These are phyloP conservation scores for Tetracentron sinense DNA, from an alignment of 164 flowering plant genomes.

Conservation along the genomic window DNA sequence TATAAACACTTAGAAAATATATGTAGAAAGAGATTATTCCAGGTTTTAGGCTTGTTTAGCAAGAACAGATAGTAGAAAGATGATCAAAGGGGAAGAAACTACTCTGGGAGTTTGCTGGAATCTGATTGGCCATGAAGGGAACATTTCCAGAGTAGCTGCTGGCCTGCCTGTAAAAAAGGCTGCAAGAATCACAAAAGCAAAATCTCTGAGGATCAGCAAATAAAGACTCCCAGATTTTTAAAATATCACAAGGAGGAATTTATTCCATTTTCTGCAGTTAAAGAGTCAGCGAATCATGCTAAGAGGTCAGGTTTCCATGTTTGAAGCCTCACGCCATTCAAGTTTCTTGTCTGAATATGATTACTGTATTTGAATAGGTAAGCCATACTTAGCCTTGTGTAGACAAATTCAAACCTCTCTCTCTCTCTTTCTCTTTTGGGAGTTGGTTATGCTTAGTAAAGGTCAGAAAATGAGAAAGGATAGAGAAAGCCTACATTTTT, in stretches of 20 bases:
- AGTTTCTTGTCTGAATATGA: constrained; percentile 51
- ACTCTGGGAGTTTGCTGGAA: constrained; percentile 59
- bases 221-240: constrained; percentile 19
- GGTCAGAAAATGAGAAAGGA: constrained; percentile 36
- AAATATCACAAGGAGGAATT: constrained; percentile 23
- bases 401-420: constrained; percentile 43
- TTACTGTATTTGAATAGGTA: constrained; percentile 57
- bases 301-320: constrained; percentile 43
- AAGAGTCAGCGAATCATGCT: constrained; percentile 45
- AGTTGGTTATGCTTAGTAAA: constrained; percentile 36
- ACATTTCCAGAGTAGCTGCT: constrained; percentile 94
- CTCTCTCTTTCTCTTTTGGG: constrained; percentile 18
- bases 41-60: neutral
- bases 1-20: neutral
- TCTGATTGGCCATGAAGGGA: constrained; percentile 95
- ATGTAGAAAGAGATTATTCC: neutral
- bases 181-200: constrained; percentile 60
- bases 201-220: constrained; percentile 38
- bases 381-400: constrained; percentile 19
- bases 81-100: constrained; percentile 42
- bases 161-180: constrained; percentile 67
- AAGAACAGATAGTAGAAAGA: constrained; percentile 7
- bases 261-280: constrained; percentile 38
- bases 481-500: constrained; percentile 49
- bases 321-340: constrained; percentile 63